phyloP scores from a whole-genome alignment of 768 basidiomycete species.

The Phanerodontia chrysosporium region DNA sequence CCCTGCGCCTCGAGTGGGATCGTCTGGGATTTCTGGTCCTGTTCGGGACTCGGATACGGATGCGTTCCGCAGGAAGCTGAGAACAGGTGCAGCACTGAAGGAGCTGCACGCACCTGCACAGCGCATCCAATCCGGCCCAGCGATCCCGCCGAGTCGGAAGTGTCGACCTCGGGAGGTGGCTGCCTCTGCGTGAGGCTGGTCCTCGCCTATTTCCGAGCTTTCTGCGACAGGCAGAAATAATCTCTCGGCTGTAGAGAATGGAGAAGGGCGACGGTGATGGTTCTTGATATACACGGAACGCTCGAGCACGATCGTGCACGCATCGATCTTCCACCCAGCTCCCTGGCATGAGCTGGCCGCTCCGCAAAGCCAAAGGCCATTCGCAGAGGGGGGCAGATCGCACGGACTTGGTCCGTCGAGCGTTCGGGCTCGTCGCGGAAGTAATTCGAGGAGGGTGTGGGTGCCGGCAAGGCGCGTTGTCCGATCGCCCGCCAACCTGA shows the following conservation, averaged over 20 bases:
- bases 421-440: background rate
- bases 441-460: background rate
- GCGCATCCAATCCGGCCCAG: background rate
- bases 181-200: background rate
- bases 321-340: background rate
- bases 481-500: constrained; percentile 11
- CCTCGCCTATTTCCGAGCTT: background rate
- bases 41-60: background rate
- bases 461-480: constrained; percentile 4
- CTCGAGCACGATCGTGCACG: background rate
- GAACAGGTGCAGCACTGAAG: background rate
- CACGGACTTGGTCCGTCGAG: background rate
- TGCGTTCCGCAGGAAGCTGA: background rate
- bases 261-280: background rate
- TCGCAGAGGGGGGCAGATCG: background rate
- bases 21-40: background rate
- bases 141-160: background rate
- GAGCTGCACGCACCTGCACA: background rate
- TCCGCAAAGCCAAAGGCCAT: background rate
- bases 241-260: background rate
- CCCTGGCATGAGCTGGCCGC: background rate
- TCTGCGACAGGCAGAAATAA: background rate
- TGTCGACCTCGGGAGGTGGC: background rate
- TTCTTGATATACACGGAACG: background rate
- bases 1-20: background rate